Evolutionary conservation across 352 stramenopile species (phyloP).

Genomic region (Pythium diclinum): DNA sequence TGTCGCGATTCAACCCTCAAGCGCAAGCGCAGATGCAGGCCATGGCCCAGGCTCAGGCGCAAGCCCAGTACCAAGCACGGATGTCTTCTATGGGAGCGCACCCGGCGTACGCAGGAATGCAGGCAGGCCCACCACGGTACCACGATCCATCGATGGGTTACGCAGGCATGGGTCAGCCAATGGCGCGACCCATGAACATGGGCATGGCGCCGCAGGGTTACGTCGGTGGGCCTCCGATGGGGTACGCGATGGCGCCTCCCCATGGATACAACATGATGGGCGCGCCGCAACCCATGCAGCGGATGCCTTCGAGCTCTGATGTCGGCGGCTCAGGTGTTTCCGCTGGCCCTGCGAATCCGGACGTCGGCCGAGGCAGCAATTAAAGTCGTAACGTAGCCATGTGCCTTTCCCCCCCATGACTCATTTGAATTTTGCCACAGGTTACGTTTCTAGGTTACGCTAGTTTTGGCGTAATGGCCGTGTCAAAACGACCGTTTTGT

Average conservation of each 20-base stretch:
- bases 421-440: background rate
- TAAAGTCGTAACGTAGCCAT: conserved; percentile 6
- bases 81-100: conserved; percentile 50
- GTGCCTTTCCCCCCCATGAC: background rate
- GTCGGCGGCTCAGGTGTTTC: background rate
- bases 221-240: conserved; percentile 38
- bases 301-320: conserved; percentile 18
- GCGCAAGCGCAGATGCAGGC: conserved; percentile 36
- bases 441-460: background rate
- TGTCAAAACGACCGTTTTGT: conserved; percentile 3
- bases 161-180: conserved; percentile 16
- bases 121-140: conserved; percentile 6
- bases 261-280: conserved; percentile 57
- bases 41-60: conserved; percentile 51
- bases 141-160: conserved; percentile 26
- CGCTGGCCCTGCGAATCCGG: background rate
- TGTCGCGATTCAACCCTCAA: conserved; percentile 30
- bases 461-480: background rate
- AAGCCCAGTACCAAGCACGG: conserved; percentile 66
- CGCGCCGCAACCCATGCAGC: conserved; percentile 32
- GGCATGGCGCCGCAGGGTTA: conserved; percentile 28
- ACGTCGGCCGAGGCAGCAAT: conserved; percentile 7
- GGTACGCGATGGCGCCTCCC: conserved; percentile 36
- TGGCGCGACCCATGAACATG: conserved; percentile 25
- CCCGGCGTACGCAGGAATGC: conserved; percentile 23